phyloP scores from a whole-genome alignment of 805 yeast species.

The Teunomyces aglyptinius region DNA sequence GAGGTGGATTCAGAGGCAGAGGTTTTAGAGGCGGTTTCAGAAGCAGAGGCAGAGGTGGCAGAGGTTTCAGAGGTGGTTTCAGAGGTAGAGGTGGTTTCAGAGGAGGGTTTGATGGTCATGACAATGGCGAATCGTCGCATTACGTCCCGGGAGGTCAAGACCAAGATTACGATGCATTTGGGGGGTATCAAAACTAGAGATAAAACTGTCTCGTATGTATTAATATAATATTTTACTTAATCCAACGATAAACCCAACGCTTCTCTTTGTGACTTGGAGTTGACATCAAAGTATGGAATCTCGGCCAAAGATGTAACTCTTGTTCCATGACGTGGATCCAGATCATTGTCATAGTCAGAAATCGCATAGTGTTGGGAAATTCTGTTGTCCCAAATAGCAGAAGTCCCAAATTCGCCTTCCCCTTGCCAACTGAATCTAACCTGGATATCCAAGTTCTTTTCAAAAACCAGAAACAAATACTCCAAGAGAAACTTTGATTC shows the following conservation, averaged over 20 bases:
- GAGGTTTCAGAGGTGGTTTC: constrained; percentile 32
- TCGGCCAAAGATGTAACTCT: constrained; percentile 52
- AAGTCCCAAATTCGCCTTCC: constrained; percentile 42
- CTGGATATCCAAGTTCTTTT: constrained; percentile 54
- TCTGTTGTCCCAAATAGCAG: constrained; percentile 15
- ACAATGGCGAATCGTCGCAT: not conserved
- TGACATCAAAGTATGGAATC: constrained; percentile 47
- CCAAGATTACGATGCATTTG: not conserved
- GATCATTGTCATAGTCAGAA: constrained; percentile 17
- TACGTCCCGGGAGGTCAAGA: not conserved
- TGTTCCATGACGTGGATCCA: constrained; percentile 14
- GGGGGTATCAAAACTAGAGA: not conserved
- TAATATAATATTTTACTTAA: constrained; percentile 6
- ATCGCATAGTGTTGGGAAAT: constrained; percentile 13
- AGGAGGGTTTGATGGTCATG: constrained; percentile 24
- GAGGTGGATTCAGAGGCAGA: constrained; percentile 28
- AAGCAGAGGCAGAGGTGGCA: constrained; percentile 14
- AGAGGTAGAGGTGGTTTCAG: constrained; percentile 36
- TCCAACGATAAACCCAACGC: constrained; percentile 38
- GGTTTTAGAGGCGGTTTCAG: constrained; percentile 23
- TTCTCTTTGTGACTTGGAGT: constrained; percentile 51
- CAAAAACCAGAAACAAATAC: constrained; percentile 45
- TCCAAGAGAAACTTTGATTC: constrained; percentile 50
- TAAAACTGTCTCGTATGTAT: not conserved
- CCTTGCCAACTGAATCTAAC: constrained; percentile 51